These are phyloP conservation scores for Globisporangium nagaii DNA, from an alignment of 352 stramenopile species.

Conservation along the genomic window DNA sequence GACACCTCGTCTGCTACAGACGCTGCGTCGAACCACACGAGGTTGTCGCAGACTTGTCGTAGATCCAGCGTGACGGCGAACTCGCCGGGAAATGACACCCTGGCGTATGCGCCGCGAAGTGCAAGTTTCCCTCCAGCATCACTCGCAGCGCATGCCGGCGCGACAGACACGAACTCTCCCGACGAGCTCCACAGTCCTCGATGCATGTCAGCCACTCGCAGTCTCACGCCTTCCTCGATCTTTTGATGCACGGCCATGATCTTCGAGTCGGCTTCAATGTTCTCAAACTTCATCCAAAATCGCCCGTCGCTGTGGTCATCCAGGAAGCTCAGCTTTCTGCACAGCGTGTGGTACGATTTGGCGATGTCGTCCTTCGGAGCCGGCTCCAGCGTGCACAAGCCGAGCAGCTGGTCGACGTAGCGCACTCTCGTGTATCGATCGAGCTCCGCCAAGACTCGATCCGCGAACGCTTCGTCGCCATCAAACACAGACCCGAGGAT, in stretches of 20 bases:
- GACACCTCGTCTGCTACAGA: conserved; percentile 9
- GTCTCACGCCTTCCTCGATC: neutral
- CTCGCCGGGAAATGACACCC: conserved; percentile 15
- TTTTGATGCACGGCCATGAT: conserved; percentile 1
- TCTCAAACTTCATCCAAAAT: conserved; percentile 53
- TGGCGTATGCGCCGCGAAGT: conserved; percentile 8
- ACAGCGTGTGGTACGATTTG: conserved; percentile 35
- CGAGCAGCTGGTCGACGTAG: conserved; percentile 29
- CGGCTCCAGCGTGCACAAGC: conserved; percentile 40
- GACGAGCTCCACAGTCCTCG: conserved; percentile 9
- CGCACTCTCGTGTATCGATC: conserved; percentile 26
- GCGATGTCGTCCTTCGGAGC: conserved; percentile 21
- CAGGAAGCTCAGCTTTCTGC: conserved; percentile 25
- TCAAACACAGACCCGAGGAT: conserved; percentile 27
- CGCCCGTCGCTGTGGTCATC: conserved; percentile 14
- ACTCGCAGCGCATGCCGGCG: conserved; percentile 4
- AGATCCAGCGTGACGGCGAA: conserved; percentile 36
- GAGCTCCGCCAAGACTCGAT: conserved; percentile 21
- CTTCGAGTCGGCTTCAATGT: conserved; percentile 22
- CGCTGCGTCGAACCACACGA: conserved; percentile 43
- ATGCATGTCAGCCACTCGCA: neutral
- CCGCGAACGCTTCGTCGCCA: conserved; percentile 4
- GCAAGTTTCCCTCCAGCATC: conserved; percentile 11
- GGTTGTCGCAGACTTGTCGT: conserved; percentile 29
- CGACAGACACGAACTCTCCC: conserved; percentile 2